Evolutionary conservation across 441 rosid species (phyloP), one percentile per base, ranked within the genome.

Genomic region (Pelargonium hybrid): DNA sequence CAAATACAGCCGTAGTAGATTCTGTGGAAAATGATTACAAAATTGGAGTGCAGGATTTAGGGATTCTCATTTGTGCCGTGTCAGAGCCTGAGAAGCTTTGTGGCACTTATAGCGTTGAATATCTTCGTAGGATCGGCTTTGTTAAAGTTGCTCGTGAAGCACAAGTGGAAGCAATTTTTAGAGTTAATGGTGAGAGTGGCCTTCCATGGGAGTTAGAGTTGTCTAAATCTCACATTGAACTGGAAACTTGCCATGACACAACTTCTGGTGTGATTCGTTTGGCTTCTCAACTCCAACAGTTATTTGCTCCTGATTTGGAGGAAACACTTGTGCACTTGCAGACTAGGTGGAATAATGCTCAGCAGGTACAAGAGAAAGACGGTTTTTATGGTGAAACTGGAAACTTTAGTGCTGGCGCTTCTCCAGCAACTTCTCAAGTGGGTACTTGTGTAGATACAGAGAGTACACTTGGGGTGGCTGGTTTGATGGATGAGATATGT

Each of bases 281-380:
- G 87, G 91, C 83, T 73, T 74, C 88, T 31, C 99, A 91, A 82
- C 87, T 95, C 69, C 98, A 91, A 80, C 90, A 82, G 81, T 76
- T 95, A 61, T 78, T 87, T 83, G 97, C 96, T 69, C 99, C 99
- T 76, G 96, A 90, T 72, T 67, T 88, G 80, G 99, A 95, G 87
- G 96, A 91, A 82, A 85, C 96, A 54, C 77, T 87, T 76, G 86
- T 84, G 73, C 96, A 92, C 84, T 78, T 95, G 79, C 98, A 95
- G 82, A 83, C 84, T 71, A 85, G 98, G 74, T 95, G 97, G 93
- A 84, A 87, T 79, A 81, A 81, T 68, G 76, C 84, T 75, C 87
- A 84, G 79, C 81, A 80, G 84, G 82, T 84, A 69, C 87, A 82
- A 71, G 84, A 80, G 67, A 74, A 76, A 76, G 85, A 74, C 66